A percentile compares a stretch with the other conserved stretches of the same genome.
Conservation (phyloP, 331 rosid genomes). For the Rhamnella rubrinervis region DNA sequence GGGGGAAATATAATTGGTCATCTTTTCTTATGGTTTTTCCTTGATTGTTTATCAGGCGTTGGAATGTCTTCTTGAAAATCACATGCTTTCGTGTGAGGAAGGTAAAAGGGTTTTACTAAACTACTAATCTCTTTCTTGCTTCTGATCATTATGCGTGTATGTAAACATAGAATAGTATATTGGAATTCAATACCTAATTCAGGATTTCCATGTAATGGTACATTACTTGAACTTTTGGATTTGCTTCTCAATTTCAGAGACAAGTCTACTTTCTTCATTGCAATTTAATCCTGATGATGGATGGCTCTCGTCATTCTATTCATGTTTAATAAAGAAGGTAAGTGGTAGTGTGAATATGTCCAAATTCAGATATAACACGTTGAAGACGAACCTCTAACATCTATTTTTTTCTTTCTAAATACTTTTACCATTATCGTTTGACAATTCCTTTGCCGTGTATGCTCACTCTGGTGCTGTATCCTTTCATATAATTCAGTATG, state of each 20-base stretch:
- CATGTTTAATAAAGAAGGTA: conserved; percentile 90
- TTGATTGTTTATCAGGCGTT: conserved; percentile 63
- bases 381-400: conserved; percentile 1
- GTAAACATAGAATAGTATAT: neutral
- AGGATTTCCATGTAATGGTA: neutral
- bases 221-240: conserved; percentile 13
- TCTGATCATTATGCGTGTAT: neutral
- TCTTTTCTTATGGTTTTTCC: conserved; percentile 19
- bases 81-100: conserved; percentile 93
- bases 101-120: conserved; percentile 39
- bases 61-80: conserved; percentile 94
- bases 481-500: conserved; percentile 53
- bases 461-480: neutral
- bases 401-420: neutral
- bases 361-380: conserved; percentile 11
- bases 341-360: conserved; percentile 14
- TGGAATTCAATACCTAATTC: neutral
- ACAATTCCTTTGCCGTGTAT: neutral
- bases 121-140: neutral
- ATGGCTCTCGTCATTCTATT: conserved; percentile 89
- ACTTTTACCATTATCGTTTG: neutral
- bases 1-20: neutral
- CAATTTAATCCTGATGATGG: conserved; percentile 86
- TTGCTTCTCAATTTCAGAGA: conserved; percentile 53
- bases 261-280: conserved; percentile 70